Base-by-base conservation (phyloP, 805 yeast genomes). In the Clavispora carvajalis region DNA sequence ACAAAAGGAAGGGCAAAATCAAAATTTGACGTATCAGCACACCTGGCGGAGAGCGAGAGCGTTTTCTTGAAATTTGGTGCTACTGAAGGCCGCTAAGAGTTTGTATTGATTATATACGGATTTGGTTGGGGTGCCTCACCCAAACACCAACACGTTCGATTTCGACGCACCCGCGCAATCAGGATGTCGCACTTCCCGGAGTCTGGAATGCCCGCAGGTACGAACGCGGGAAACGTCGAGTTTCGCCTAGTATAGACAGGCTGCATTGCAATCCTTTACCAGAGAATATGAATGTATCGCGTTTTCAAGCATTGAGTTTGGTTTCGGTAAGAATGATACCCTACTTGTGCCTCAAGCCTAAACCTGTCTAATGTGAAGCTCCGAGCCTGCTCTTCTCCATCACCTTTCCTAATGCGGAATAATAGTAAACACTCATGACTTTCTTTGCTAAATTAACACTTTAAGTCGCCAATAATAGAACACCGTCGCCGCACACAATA, bases 361-460 rank as follows among this genome's bases (percentile, higher is more conserved):
- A n/a, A n/a, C n/a, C n/a, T n/a, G n/a, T n/a, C n/a, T n/a, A n/a
- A n/a, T n/a, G n/a, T n/a, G n/a, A n/a, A n/a, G n/a, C n/a, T n/a
- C n/a, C n/a, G n/a, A n/a, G n/a, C n/a, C n/a, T n/a, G 15, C 26
- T 16, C 19, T 12, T 11, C 12, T 10, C 37, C 33, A 42, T 42
- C 39, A 37, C 40, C 34, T 19, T 44, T 33, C 45, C 51, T n/a
- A 19, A 40, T 31, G 24, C 29, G 49, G 47, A 36, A 18, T 21
- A 43, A 38, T 36, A 25, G 41, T 45, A 45, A 47, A 47, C 33
- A 34, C 30, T 7, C 6, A 25, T 13, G 17, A 16, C 19, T n/a
- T 3, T 15, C 19, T 12, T 4, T 15, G 31, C 19, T 28, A 28
- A 28, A 28, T 15, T 2, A 28, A 15, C 19, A 8, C n/a, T n/a